Evolutionary conservation across 1,284 basidiomycete species (phyloP), one percentile per base, ranked within the genome.

Genomic region (Tilletia walkeri): DNA sequence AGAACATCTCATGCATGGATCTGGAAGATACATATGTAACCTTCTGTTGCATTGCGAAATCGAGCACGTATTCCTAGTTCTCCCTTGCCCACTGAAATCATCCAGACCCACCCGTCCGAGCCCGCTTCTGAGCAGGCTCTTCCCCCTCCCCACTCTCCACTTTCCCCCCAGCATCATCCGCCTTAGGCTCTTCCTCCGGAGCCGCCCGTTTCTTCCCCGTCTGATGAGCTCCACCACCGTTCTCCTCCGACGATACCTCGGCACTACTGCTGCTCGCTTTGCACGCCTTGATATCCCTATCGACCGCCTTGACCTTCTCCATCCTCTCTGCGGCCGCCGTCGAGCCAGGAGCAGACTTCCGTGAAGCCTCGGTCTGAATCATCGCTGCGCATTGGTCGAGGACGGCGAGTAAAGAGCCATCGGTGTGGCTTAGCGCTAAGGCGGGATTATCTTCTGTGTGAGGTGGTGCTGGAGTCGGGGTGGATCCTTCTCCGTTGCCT

Each of bases 301-400:
- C 79, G 48, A 80, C 76, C 66, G 73, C 68, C 53, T 76, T 77
- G 14, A 79, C 75, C 41, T 68, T 70, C 36, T 78, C 79, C 30
- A 78, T 49, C 56, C 77, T 75, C 7, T 72, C 71, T 0, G 53
- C 24, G 1, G 73, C 73, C 18, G 45, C 47, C 41, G 41, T 14
- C 1, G 41, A 45, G 41, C 41, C 41, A 14, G 41, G 41, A 67
- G 74, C 72, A 12, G 16, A 16, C 2, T 36, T 59, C 69, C 75
- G 67, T 2, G 1, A 20, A 6, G 36, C 45, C 20, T 49, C 36
- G 47, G 9, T 36, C 12, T 18, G 38, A 2, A 49, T 5, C 4
- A 54, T 34, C 36, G 53, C n/a, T 4, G 59, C 41, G 49, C 54
- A 45, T 24, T 61, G 66, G 16, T 41, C 53, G 20, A 68, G 56